Conservation (phyloP, 306 rosid species). For the Glycine soja region DNA sequence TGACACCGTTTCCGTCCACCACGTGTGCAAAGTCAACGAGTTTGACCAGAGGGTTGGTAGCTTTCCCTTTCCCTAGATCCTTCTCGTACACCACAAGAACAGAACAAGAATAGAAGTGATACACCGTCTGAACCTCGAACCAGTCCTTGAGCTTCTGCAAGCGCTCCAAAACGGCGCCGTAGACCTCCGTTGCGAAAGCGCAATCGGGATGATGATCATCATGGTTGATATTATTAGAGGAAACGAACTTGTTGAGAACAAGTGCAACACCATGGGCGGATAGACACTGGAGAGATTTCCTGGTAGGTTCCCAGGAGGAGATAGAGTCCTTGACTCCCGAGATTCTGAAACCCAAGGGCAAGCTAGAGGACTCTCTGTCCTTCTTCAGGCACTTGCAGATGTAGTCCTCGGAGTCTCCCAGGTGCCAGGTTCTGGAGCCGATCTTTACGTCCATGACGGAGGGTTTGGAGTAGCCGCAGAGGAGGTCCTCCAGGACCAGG, state of each 20-base stretch:
- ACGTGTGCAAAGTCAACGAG: conserved; percentile 91
- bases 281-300: conserved; percentile 42
- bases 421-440: conserved; percentile 87
- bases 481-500: conserved; percentile 66
- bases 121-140: conserved; percentile 86
- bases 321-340: conserved; percentile 60
- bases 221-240: conserved; percentile 50
- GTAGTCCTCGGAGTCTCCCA: conserved; percentile 66
- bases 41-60: conserved; percentile 47
- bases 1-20: conserved; percentile 61
- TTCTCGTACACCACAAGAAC: conserved; percentile 67
- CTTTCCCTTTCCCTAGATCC: conserved; percentile 44
- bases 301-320: conserved; percentile 65
- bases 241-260: conserved; percentile 68
- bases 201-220: conserved; percentile 53
- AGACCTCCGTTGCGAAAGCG: conserved; percentile 58
- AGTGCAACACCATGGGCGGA: conserved; percentile 45
- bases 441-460: conserved; percentile 75
- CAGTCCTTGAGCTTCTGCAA: conserved; percentile 73
- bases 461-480: conserved; percentile 46
- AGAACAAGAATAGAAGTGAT: conserved; percentile 76
- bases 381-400: conserved; percentile 58
- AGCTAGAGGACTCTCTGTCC: conserved; percentile 60
- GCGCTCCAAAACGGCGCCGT: conserved; percentile 64
- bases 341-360: conserved; percentile 69